These are phyloP conservation scores for Phytophthora citricola DNA, from an alignment of 352 stramenopile species.

Conservation along the genomic window DNA sequence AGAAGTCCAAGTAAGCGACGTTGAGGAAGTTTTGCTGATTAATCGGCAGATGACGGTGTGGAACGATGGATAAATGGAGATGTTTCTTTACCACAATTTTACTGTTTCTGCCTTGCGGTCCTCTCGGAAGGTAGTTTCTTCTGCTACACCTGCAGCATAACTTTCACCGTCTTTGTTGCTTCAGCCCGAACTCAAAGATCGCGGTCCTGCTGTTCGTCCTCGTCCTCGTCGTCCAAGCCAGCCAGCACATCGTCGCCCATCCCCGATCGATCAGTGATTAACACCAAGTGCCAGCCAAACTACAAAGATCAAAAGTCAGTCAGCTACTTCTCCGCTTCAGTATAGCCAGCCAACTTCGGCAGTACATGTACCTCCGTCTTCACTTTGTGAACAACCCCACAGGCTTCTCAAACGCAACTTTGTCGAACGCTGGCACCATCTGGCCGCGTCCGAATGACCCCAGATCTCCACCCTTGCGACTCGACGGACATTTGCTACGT, in stretches of 20 bases:
- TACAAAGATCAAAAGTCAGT: conserved; percentile 30
- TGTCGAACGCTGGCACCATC: conserved; percentile 83
- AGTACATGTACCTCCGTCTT: conserved; percentile 56
- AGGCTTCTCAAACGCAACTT: conserved; percentile 72
- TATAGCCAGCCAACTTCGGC: background rate
- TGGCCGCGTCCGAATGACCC: conserved; percentile 74
- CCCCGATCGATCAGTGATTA: conserved; percentile 68
- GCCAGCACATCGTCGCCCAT: conserved; percentile 40
- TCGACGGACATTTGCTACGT: conserved; percentile 78
- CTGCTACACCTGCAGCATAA: too few relatives aligned
- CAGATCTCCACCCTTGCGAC: conserved; percentile 70
- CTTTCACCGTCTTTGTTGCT: too few relatives aligned
- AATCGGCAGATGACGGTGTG: too few relatives aligned
- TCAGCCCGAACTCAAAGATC: conserved; percentile 18
- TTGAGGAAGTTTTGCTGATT: too few relatives aligned
- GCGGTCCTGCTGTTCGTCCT: conserved; percentile 21
- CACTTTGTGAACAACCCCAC: conserved; percentile 81
- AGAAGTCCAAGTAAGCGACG: conserved; percentile 40
- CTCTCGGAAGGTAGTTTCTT: too few relatives aligned
- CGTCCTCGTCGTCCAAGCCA: conserved; percentile 26
- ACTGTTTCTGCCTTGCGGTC: too few relatives aligned
- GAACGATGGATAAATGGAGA: background rate
- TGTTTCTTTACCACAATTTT: background rate
- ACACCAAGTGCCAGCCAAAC: conserved; percentile 87
- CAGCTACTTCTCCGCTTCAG: background rate